Evolutionary conservation across 2,329 filamentous ascomycete species (phyloP).

Genomic region (Hypomyces perniciosus): DNA sequence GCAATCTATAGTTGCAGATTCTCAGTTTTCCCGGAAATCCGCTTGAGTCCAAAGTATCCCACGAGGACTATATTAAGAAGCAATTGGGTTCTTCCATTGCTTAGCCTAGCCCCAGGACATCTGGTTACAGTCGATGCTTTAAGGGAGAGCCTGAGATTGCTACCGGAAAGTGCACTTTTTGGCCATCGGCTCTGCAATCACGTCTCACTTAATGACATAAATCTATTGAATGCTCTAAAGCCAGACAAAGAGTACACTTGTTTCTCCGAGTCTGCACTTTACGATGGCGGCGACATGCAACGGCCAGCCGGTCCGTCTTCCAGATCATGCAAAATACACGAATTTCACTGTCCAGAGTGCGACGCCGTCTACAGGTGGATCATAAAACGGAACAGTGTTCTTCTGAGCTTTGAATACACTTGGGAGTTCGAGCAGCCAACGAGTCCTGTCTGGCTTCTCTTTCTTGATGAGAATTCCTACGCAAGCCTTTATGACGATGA

Average conservation of each 20-base stretch:
- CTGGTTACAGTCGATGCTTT: not conserved
- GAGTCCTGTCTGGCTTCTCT: too few relatives aligned
- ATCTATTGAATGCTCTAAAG: not conserved
- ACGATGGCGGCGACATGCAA: not conserved
- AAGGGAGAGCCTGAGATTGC: not conserved
- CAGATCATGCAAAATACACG: not conserved
- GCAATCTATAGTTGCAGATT: not conserved
- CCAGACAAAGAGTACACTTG: not conserved
- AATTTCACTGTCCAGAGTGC: not conserved
- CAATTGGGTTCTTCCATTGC: not conserved
- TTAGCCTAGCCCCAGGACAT: not conserved
- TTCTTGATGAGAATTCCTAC: too few relatives aligned
- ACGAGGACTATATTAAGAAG: not conserved
- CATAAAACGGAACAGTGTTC: too few relatives aligned
- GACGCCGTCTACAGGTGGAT: too few relatives aligned
- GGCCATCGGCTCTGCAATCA: not conserved
- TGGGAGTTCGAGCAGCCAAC: too few relatives aligned
- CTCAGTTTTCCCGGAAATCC: too few relatives aligned
- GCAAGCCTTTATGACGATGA: too few relatives aligned
- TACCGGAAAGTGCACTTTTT: not conserved
- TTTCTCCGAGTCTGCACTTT: not conserved
- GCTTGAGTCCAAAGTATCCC: not conserved
- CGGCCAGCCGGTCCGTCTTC: not conserved
- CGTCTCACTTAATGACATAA: not conserved
- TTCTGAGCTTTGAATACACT: too few relatives aligned